A percentile compares a stretch with the other conserved stretches of the same genome.
Conservation (phyloP, 1,284 basidiomycete species). For the Coniferiporia weirii region DNA sequence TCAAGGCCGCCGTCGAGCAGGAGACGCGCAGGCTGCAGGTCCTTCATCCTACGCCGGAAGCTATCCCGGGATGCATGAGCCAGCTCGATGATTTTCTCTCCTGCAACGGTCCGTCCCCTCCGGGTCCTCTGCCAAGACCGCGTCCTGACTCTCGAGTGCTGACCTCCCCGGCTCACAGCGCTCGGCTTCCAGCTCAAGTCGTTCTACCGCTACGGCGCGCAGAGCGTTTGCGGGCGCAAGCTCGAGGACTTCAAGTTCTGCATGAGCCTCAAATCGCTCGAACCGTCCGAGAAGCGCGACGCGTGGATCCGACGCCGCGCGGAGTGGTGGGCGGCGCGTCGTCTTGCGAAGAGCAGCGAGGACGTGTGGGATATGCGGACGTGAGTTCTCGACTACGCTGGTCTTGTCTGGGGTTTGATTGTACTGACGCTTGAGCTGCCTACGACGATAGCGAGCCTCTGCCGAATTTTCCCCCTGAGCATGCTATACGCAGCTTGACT, state of each 20-base stretch:
- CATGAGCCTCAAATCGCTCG: slow-evolving; percentile 75
- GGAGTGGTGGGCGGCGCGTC: slow-evolving; percentile 84
- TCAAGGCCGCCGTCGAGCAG: slow-evolving; percentile 51
- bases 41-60: slow-evolving; percentile 68
- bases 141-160: no score
- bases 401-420: background rate
- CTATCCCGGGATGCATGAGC: slow-evolving; percentile 75
- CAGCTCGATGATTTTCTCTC: slow-evolving; percentile 76
- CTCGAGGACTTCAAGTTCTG: slow-evolving; percentile 96
- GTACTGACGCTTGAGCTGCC: no score
- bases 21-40: slow-evolving; percentile 58
- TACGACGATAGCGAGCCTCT: slow-evolving; percentile 18
- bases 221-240: slow-evolving; percentile 74
- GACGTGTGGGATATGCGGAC: slow-evolving; percentile 88
- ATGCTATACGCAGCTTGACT: background rate
- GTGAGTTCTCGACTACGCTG: slow-evolving; percentile 44
- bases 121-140: no score
- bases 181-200: slow-evolving; percentile 79
- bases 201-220: slow-evolving; percentile 81
- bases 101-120: slow-evolving; percentile 55
- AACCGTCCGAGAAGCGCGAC: slow-evolving; percentile 71
- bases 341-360: slow-evolving; percentile 79
- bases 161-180: slow-evolving; percentile 42
- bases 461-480: slow-evolving; percentile 20
- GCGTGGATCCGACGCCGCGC: slow-evolving; percentile 84